These are phyloP conservation scores for Triticum dicoccoides DNA, from an alignment of 176 grass and related monocot species.

Conservation along the genomic window DNA sequence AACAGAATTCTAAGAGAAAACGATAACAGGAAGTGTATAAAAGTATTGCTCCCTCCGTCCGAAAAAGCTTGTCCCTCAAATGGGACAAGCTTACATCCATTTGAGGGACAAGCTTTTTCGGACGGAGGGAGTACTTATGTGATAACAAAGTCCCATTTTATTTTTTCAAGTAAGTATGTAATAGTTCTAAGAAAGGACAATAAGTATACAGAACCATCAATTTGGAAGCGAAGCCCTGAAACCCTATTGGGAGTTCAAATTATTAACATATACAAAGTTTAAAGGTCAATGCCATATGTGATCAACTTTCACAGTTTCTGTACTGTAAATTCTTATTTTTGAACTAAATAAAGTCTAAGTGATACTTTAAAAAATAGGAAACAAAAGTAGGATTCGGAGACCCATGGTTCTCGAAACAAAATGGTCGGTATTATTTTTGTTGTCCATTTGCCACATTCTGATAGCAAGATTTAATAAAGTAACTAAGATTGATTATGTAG, in stretches of 20 bases:
- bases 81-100: too few relatives aligned
- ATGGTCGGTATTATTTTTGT: neutral
- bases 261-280: neutral
- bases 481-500: neutral
- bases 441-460: neutral
- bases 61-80: too few relatives aligned
- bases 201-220: neutral
- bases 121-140: too few relatives aligned
- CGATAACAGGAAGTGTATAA: too few relatives aligned
- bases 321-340: neutral
- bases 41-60: too few relatives aligned
- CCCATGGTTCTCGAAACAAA: neutral
- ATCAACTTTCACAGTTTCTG: slow-evolving; percentile 4
- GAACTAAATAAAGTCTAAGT: neutral
- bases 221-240: neutral
- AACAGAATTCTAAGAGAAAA: neutral
- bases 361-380: neutral
- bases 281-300: neutral
- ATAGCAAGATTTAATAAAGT: neutral
- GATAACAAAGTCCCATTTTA: neutral
- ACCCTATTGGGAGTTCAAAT: neutral
- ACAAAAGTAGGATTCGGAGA: neutral
- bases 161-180: neutral
- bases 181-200: neutral
- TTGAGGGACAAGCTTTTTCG: too few relatives aligned